Conservation (phyloP, 495 filamentous ascomycete species). For the Durotheca rogersii region DNA sequence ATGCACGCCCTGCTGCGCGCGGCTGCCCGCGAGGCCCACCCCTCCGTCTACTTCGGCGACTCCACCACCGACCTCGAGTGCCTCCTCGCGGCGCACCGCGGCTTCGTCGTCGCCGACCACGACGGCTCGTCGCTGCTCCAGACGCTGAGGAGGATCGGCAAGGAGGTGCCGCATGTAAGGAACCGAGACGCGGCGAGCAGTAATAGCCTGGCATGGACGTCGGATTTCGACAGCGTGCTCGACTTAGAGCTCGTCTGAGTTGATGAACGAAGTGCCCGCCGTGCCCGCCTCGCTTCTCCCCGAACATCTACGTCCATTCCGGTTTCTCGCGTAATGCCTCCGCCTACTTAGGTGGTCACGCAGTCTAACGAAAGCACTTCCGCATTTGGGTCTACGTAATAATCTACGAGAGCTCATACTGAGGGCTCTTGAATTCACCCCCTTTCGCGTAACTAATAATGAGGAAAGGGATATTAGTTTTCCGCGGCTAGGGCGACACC, state of each 20-base stretch:
- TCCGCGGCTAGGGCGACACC: no score
- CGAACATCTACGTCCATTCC: no score
- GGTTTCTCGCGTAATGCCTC: no score
- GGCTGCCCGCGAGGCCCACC: conserved; percentile 9
- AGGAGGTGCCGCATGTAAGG: conserved; percentile 39
- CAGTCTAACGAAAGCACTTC: no score
- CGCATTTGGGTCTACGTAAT: no score
- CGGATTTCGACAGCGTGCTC: conserved; percentile 25
- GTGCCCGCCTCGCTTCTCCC: no score
- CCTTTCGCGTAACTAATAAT: no score
- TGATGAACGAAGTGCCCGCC: neutral
- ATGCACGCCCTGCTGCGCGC: conserved; percentile 20
- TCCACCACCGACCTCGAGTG: conserved; percentile 44
- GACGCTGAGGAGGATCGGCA: conserved; percentile 40
- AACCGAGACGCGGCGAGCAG: conserved; percentile 8
- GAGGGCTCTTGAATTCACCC: no score
- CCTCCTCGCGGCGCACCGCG: conserved; percentile 37
- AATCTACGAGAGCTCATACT: no score
- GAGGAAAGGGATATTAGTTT: no score
- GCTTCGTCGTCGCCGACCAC: conserved; percentile 42
- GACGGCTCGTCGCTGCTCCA: conserved; percentile 37
- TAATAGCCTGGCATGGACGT: conserved; percentile 21
- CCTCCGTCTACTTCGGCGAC: conserved; percentile 38
- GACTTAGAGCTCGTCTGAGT: conserved; percentile 6
- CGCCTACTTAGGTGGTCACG: no score